Base-by-base conservation (phyloP, 2,329 filamentous ascomycete genomes). In the Neodidymelliopsis sp. region DNA sequence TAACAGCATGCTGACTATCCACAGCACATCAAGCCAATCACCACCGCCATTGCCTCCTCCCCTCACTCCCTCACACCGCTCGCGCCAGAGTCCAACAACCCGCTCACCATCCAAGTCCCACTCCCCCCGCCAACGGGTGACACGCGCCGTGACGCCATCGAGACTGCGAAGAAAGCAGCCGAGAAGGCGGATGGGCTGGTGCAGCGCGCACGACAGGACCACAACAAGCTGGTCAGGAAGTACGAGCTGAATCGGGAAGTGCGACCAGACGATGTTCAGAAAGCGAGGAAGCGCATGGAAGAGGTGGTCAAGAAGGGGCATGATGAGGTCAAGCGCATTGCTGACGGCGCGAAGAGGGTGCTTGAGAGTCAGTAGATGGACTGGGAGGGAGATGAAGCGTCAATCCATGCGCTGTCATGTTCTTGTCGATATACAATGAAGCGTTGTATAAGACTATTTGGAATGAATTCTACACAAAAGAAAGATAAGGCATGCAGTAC, bases 91-190 rank as follows among this genome's bases (percentile, higher is more conserved):
- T 58, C 76, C 4, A 71, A 75, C 18, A 79, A 78, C 28, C 73
- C 79, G 0, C 73, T 77, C n/a, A 78, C 81, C 5, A 72, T 84
- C 7, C 75, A 79, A 38, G 74, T 85, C 13, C 78, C 80, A 15
- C 77, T 84, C 18, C 82, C 82, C 1, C 80, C 82, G 4, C 81
- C 81, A 0, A 85, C 82, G 0, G 82, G 80, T 38, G 81, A 84
- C 54, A 76, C 77, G n/a, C 72, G 80, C 19, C 74, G 76, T 35
- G 62, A 61, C 4, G 72, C 71, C 10, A 59, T 77, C 3, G 65
- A 74, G 0, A 55, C 62, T 5, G 75, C 78, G 8, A 60, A 63
- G 6, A 76, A 75, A 53, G 74, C 74, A 4, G 70, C 73, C 4
- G 75, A 78, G 42, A 69, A 69, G 15, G 78, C 77, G 1, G 67